phyloP scores from a whole-genome alignment of 2,329 filamentous ascomycete species.

The Aspergillus hortae region DNA sequence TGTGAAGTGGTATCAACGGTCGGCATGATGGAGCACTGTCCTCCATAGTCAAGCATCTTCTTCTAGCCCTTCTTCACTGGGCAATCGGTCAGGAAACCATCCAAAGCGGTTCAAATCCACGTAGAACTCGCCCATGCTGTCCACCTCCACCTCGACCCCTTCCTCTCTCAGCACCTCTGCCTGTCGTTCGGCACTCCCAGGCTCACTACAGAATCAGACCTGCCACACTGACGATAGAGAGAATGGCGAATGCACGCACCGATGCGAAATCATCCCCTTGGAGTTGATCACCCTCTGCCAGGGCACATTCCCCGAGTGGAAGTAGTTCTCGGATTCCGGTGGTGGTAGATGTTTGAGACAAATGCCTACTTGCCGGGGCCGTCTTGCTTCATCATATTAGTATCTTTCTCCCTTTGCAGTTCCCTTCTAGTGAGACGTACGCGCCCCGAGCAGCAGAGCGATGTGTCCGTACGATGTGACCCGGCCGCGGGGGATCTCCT shows the following conservation, averaged over 20 bases:
- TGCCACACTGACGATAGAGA: conserved; percentile 2
- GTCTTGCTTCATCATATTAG: conserved; percentile 51
- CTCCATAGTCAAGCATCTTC: neutral
- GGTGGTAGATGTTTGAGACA: conserved; percentile 80
- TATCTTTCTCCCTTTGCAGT: no score
- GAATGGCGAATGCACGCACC: conserved; percentile 49
- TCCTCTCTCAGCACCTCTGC: conserved; percentile 39
- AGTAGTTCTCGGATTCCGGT: conserved; percentile 48
- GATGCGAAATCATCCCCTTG: conserved; percentile 79
- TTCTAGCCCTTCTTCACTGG: conserved; percentile 40
- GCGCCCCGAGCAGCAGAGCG: conserved; percentile 58
- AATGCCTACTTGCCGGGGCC: conserved; percentile 80
- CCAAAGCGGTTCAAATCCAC: conserved; percentile 42
- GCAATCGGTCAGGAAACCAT: conserved; percentile 50
- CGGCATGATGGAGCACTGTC: conserved; percentile 2
- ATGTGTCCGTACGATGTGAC: conserved; percentile 84
- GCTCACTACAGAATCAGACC: conserved; percentile 27
- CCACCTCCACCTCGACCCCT: conserved; percentile 40
- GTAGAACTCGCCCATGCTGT: conserved; percentile 43
- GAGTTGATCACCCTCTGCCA: conserved; percentile 94
- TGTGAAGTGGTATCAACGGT: neutral
- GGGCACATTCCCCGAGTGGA: conserved; percentile 75
- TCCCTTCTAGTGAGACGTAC: conserved; percentile 41
- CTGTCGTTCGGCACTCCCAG: conserved; percentile 42
- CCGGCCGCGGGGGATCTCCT: conserved; percentile 76